These are phyloP conservation scores for Suhomyces yuchorum DNA, from an alignment of 1,139 yeast species.

Conservation along the genomic window DNA sequence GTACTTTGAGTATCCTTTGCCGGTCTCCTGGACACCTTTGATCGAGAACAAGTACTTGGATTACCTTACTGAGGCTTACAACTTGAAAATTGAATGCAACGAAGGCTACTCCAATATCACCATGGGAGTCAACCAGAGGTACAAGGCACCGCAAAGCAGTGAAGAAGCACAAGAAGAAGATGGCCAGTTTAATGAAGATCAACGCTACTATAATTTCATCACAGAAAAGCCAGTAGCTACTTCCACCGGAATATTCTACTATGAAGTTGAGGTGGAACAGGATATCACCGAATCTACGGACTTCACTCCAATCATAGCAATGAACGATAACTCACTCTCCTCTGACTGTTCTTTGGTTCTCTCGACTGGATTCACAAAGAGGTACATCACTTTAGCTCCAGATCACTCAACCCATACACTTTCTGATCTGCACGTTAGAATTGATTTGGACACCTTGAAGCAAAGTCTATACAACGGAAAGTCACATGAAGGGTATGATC, in stretches of 20 bases:
- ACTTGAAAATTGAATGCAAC: slow-evolving; percentile 27
- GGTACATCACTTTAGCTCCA: slow-evolving; percentile 21
- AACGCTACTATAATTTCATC: slow-evolving; percentile 36
- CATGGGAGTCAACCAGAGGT: slow-evolving; percentile 18
- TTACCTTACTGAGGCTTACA: slow-evolving; percentile 25
- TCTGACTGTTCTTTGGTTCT: slow-evolving; percentile 37
- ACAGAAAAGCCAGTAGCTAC: slow-evolving; percentile 37
- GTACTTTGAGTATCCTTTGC: slow-evolving; percentile 37
- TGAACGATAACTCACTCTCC: slow-evolving; percentile 39
- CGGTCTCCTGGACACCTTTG: slow-evolving; percentile 45
- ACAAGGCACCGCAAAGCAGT: not conserved
- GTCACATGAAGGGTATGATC: slow-evolving; percentile 18
- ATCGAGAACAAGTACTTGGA: slow-evolving; percentile 28
- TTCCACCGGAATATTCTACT: slow-evolving; percentile 39
- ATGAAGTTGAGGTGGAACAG: slow-evolving; percentile 41
- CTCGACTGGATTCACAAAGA: slow-evolving; percentile 40
- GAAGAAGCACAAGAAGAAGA: slow-evolving; percentile 4
- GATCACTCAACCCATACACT: not conserved
- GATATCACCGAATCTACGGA: slow-evolving; percentile 33
- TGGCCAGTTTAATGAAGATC: slow-evolving; percentile 1
- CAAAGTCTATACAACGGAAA: slow-evolving; percentile 26
- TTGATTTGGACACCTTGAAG: slow-evolving; percentile 36
- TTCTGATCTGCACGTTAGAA: slow-evolving; percentile 9
- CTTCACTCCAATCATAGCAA: slow-evolving; percentile 35
- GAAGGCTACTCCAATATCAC: slow-evolving; percentile 36